A percentile compares a stretch with the other conserved stretches of the same genome.
Conservation (phyloP, 2,329 filamentous ascomycete genomes). For the Fusarium phyllophilum region DNA sequence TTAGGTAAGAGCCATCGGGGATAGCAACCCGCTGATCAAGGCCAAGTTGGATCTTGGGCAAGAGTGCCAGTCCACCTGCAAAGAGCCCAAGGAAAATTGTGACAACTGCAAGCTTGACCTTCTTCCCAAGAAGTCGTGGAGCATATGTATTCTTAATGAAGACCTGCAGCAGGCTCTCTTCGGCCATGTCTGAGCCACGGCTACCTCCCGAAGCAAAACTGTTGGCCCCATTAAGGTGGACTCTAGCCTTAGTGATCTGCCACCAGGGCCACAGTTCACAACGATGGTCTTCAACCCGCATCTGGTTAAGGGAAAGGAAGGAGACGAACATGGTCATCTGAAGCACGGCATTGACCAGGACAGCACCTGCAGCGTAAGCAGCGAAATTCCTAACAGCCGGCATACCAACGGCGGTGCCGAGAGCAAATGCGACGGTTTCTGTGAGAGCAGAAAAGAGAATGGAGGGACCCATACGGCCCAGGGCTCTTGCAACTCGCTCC, state of each 20-base stretch:
- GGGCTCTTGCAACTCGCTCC: conserved; percentile 82
- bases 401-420: conserved; percentile 96
- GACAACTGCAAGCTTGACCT: conserved; percentile 80
- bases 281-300: conserved; percentile 85
- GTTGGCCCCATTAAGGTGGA: conserved; percentile 69
- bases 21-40: conserved; percentile 95
- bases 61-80: conserved; percentile 82
- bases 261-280: conserved; percentile 94
- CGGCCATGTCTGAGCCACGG: conserved; percentile 77
- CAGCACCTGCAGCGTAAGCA: conserved; percentile 93
- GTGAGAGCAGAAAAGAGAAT: conserved; percentile 95
- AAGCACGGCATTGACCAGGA: conserved; percentile 95
- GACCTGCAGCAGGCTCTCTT: conserved; percentile 83
- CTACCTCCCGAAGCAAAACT: conserved; percentile 64
- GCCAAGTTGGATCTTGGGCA: conserved; percentile 86
- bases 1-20: conserved; percentile 92
- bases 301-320: conserved; percentile 89
- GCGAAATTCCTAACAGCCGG: conserved; percentile 98
- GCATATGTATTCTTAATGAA: conserved; percentile 95
- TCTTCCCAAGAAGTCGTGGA: conserved; percentile 80
- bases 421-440: conserved; percentile 91
- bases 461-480: conserved; percentile 97
- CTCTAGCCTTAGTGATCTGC: conserved; percentile 77
- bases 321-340: conserved; percentile 98
- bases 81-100: conserved; percentile 88